A percentile compares a stretch with the other conserved stretches of the same genome.
These are phyloP conservation scores for Rhizopus arrhizus DNA, from an alignment of 371 early-diverging fungal genomes.

Conservation along the genomic window DNA sequence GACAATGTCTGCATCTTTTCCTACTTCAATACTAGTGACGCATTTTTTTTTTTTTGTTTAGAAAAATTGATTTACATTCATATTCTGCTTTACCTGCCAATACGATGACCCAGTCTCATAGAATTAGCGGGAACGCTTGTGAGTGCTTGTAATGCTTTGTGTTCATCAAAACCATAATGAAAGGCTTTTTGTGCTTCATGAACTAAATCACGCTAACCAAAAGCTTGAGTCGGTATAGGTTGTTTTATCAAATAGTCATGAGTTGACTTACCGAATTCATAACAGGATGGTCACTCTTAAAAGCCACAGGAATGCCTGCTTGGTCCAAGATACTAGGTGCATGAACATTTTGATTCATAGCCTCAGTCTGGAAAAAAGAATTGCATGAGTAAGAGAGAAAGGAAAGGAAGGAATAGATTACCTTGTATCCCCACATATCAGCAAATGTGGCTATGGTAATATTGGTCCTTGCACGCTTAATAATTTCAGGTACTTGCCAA, in stretches of 20 bases:
- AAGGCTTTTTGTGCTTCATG: constrained; percentile 80
- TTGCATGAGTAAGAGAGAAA: neutral
- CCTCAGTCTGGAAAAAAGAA: constrained; percentile 56
- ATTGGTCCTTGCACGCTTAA: constrained; percentile 56
- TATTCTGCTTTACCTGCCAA: constrained; percentile 51
- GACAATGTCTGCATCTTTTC: constrained; percentile 85
- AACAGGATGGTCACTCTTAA: constrained; percentile 85
- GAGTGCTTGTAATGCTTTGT: constrained; percentile 64
- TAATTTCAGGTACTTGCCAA: constrained; percentile 59
- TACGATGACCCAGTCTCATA: constrained; percentile 69
- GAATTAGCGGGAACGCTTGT: constrained; percentile 78
- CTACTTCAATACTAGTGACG: constrained; percentile 52
- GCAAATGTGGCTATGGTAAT: constrained; percentile 76
- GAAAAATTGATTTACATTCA: neutral
- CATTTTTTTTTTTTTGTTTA: neutral
- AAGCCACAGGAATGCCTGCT: constrained; percentile 77
- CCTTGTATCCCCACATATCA: constrained; percentile 62
- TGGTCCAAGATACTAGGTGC: constrained; percentile 68
- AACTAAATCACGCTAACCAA: constrained; percentile 59
- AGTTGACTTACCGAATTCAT: constrained; percentile 59
- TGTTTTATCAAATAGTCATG: neutral
- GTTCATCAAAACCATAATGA: constrained; percentile 75
- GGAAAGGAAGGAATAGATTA: constrained; percentile 3
- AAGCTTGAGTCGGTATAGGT: too few species aligned
- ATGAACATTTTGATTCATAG: constrained; percentile 68